Evolutionary conservation across 2,329 filamentous ascomycete genomes (phyloP).

Genomic region (Colletotrichum echinochloae): DNA sequence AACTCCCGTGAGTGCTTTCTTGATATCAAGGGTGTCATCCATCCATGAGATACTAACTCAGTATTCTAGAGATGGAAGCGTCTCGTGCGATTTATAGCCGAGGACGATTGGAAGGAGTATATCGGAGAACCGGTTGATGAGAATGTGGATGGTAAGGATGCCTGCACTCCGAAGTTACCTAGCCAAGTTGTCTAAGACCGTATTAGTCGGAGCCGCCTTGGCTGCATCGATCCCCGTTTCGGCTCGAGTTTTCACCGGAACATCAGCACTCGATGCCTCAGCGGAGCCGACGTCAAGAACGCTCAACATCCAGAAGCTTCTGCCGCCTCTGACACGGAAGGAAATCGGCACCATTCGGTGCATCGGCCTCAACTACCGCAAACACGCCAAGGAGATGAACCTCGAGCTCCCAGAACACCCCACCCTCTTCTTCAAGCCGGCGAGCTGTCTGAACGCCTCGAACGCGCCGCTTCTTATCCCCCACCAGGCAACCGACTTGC

Average conservation of each 20-base stretch:
- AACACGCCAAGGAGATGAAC: slow-evolving; percentile 49
- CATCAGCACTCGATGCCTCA: slow-evolving; percentile 45
- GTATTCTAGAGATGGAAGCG: slow-evolving; percentile 41
- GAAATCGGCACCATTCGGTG: slow-evolving; percentile 68
- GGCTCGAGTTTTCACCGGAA: slow-evolving; percentile 42
- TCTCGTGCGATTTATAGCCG: slow-evolving; percentile 44
- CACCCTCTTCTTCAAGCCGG: slow-evolving; percentile 57
- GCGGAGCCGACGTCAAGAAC: slow-evolving; percentile 48
- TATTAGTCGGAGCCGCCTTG: slow-evolving; percentile 43
- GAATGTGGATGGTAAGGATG: slow-evolving; percentile 42
- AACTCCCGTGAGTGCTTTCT: slow-evolving; percentile 18
- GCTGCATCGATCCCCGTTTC: slow-evolving; percentile 37
- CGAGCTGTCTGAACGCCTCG: slow-evolving; percentile 55
- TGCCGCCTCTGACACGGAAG: slow-evolving; percentile 55
- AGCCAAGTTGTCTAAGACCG: slow-evolving; percentile 6
- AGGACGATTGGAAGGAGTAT: slow-evolving; percentile 44
- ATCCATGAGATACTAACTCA: neutral
- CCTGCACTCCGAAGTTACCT: neutral
- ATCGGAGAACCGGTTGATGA: slow-evolving; percentile 44
- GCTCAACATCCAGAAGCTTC: slow-evolving; percentile 38
- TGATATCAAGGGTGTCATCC: fast-evolving
- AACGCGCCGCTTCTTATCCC: slow-evolving; percentile 57
- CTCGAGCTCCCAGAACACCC: slow-evolving; percentile 42
- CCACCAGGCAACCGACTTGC: slow-evolving; percentile 56
- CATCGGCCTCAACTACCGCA: slow-evolving; percentile 59